Base-by-base conservation (phyloP, 169 alveolate species). In the Perkinsus olseni region DNA sequence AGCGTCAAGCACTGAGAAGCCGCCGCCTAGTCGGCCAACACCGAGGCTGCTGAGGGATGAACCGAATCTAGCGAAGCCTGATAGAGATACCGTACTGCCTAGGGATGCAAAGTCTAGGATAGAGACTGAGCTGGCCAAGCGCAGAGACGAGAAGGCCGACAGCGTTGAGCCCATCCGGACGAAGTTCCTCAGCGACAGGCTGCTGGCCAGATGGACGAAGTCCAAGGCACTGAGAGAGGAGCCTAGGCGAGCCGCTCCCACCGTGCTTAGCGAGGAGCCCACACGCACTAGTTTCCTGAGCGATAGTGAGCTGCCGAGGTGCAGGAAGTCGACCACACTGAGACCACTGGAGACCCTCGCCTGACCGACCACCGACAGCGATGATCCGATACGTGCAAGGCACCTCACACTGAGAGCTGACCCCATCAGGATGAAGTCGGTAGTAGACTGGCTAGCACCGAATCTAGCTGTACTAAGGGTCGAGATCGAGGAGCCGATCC, bases 161-260 rank as follows among this genome's bases (percentile, higher is more conserved):
- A 39, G 20, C 10, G 31, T 1, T 28, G 62, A 92, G 45, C 91
- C 94, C 31, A 40, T 38, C 1, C 93, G 38, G 4, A 74, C 92
- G 82, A 91, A 74, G 92, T 39, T 37, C 36, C 92, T 38, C 74
- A 91, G 31, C 24, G 38, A 28, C 91, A 74, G 48, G n/a, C 74
- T 24, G 13, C 38, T 38, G 39, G 74, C 93, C 8, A 37, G 36
- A 74, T 39, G 50, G 24, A 36, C 91, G 37, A 48, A 91, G 93
- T 93, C 94, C 91, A 91, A 82, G 37, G 92, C 95, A 39, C 93
- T 93, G 39, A 93, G 92, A 93, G 92, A 28, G 50, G 92, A 34
- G 1, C 92, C 92, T 24, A 90, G n/a, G 8, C 50, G 50, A 13
- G 39, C 13, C 48, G 91, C 74, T 38, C 92, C 95, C n/a, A 90